These are phyloP conservation scores for Hypoxylon sp. DNA, from an alignment of 2,329 filamentous ascomycete genomes.

Conservation along the genomic window DNA sequence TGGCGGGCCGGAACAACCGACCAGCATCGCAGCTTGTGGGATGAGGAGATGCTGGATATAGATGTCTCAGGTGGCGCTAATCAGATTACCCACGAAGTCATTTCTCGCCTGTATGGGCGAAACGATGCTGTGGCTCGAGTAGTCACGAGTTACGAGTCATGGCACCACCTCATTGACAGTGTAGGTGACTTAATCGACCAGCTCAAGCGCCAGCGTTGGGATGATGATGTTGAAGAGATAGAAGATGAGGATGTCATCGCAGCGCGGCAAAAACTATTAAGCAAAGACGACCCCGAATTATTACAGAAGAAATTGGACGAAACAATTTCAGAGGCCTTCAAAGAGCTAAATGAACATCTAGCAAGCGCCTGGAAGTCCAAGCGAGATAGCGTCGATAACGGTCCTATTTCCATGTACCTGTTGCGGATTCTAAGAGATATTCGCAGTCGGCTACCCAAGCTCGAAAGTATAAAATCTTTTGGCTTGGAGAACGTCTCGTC, in stretches of 20 bases:
- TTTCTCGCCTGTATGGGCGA: conserved; percentile 79
- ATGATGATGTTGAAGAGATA: conserved; percentile 80
- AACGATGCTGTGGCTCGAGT: conserved; percentile 75
- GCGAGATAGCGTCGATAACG: conserved; percentile 63
- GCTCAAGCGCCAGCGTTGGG: conserved; percentile 79
- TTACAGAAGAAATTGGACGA: conserved; percentile 72
- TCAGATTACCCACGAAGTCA: conserved; percentile 77
- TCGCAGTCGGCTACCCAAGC: conserved; percentile 73
- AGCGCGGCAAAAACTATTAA: conserved; percentile 75
- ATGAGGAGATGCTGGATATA: conserved; percentile 71
- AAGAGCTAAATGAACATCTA: conserved; percentile 70
- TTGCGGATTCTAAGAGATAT: conserved; percentile 82
- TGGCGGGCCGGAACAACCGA: conserved; percentile 71
- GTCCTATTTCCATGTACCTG: conserved; percentile 74
- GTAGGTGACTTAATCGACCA: conserved; percentile 74
- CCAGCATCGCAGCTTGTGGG: conserved; percentile 75
- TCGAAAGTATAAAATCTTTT: conserved; percentile 67
- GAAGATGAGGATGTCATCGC: conserved; percentile 81
- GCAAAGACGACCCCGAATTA: conserved; percentile 77
- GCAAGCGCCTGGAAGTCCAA: conserved; percentile 64
- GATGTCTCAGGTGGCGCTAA: conserved; percentile 76
- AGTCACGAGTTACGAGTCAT: conserved; percentile 76
- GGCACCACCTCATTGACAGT: conserved; percentile 80
- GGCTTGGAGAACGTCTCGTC: conserved; percentile 72
- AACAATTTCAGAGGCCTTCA: conserved; percentile 70